Evolutionary conservation across 129 eudicot species (phyloP).

Genomic region (Oenanthe sinensis): DNA sequence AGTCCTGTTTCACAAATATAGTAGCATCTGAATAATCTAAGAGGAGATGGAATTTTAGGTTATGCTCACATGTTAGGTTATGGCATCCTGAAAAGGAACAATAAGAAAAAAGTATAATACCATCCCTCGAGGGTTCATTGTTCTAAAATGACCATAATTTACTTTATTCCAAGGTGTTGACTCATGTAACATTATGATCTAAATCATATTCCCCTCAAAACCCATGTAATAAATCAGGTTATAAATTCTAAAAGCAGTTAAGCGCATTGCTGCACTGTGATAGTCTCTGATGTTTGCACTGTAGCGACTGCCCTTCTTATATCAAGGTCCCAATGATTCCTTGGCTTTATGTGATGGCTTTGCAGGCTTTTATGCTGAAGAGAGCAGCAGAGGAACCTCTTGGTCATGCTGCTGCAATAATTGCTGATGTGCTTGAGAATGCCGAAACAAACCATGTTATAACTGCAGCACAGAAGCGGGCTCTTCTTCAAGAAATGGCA

Average conservation of each 20-base stretch:
- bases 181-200: background rate
- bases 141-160: background rate
- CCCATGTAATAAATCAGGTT: background rate
- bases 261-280: no score
- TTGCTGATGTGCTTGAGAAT: constrained; percentile 85
- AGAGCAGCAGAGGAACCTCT: constrained; percentile 90
- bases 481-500: constrained; percentile 97
- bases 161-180: background rate
- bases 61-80: background rate
- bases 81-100: background rate
- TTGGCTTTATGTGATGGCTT: background rate
- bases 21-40: background rate
- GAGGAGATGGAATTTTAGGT: background rate
- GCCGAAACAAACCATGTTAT: constrained; percentile 85
- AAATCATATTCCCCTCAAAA: background rate
- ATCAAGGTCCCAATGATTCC: background rate
- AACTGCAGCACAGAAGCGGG: constrained; percentile 74
- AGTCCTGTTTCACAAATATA: background rate
- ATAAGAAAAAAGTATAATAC: background rate
- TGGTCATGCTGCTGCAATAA: constrained; percentile 93
- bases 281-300: no score
- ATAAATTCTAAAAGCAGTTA: background rate
- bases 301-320: background rate
- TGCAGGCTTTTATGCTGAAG: constrained; percentile 88
- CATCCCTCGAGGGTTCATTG: background rate